Evolutionary conservation across 176 grass and related monocot species (phyloP), one percentile per base, ranked within the genome.

Genomic region (Phyllostachys edulis): DNA sequence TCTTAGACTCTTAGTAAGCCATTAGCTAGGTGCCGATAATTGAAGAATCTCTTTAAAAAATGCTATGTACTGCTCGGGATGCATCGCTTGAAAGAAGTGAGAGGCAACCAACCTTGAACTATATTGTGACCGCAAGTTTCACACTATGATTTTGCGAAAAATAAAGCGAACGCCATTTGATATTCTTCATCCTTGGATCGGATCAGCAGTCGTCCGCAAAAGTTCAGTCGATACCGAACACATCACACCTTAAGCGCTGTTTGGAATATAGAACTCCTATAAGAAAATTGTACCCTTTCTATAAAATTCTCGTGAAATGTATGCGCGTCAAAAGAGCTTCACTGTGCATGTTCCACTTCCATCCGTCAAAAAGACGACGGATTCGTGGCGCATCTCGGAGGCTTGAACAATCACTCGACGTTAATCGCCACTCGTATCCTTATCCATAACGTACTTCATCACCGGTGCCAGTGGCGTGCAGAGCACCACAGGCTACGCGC

Each of bases 381-480:
- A 49, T 27, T 40, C 62, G 5, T 62, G 39, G 54, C 50, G 7
- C 18, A 36, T 34, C 56, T 18, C 0, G 63, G 27, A 60, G 4
- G 6, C 3, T 68, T 52, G 51, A 13, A 32, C 3, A 14, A 4
- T 26, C 21, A 18, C 32, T 63, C 26, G 26, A n/a, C 9, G 63
- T 67, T 47, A 40, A 64, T 40, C 16, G 36, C 39, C 40, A 21
- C 8, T 36, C 36, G 6, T 34, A 66, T 82, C 77, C 78, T 78
- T 82, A 78, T 77, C 71, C 83, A 32, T 32, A 56, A 23, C 8
- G 16, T 60, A 24, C 62, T 37, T 51, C 49, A 51, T 34, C 29
- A 23, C 41, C 37, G 55, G 29, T 68, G 82, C 0, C 69, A 23
- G 63, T 85, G 61, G 54, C 83, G 77, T 32, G 64, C 55, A 65